A percentile compares a stretch with the other conserved stretches of the same genome.
phyloP scores from a whole-genome alignment of 306 rosid species.

The Acacia crassicarpa region DNA sequence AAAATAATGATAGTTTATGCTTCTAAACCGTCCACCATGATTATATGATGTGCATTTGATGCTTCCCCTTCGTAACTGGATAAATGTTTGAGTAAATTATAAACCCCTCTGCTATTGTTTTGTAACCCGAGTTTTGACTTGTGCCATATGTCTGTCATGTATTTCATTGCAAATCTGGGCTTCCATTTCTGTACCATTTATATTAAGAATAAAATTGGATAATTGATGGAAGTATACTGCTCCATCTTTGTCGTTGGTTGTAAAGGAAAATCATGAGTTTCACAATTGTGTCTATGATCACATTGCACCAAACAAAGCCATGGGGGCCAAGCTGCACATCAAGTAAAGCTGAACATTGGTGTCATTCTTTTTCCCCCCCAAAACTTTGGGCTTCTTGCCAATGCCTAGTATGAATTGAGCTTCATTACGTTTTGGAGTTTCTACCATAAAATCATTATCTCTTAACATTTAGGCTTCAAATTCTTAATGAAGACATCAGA shows the following conservation, averaged over 20 bases:
- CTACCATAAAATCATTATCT: background rate
- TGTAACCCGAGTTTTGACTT: background rate
- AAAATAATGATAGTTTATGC: background rate
- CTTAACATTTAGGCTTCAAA: background rate
- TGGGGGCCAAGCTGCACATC: no score
- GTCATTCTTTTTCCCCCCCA: background rate
- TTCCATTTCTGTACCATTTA: background rate
- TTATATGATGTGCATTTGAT: background rate
- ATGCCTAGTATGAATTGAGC: background rate
- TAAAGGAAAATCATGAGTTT: background rate
- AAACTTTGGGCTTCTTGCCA: background rate
- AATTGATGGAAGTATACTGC: background rate
- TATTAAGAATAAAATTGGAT: background rate
- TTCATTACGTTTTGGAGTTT: background rate
- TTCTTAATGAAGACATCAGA: background rate
- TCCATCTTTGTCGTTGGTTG: background rate
- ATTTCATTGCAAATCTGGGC: background rate
- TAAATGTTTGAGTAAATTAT: background rate
- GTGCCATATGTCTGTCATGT: background rate
- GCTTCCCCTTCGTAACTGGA: background rate
- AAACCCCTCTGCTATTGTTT: background rate
- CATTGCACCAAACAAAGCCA: background rate
- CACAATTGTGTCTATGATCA: background rate
- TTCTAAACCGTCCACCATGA: background rate
- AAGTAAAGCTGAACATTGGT: no score